Evolutionary conservation across 306 rosid species (phyloP), one percentile per base, ranked within the genome.

Genomic region (Vigna hirtella): DNA sequence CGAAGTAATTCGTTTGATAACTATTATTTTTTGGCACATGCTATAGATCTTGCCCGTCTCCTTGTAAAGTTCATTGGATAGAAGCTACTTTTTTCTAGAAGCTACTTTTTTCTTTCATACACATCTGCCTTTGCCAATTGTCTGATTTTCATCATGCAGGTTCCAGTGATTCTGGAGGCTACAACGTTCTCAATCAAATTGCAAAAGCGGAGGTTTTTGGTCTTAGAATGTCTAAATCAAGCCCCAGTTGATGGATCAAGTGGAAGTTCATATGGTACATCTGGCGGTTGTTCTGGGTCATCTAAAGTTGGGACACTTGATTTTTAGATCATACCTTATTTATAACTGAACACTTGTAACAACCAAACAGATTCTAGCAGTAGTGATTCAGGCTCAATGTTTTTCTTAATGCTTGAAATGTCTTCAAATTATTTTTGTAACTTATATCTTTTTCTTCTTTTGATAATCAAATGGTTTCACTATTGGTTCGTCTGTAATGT

Each of bases 141-240:
- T 59, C 57, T 77, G 58, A 18, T 57, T 86, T 79, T 24, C 30
- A 45, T 30, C 70, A 45, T 65, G 45, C 32, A 92, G 97, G 97
- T 92, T 81, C 92, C 93, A 17, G 80, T 88, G 81, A 90, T 90
- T 80, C 98, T 88, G 32, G 97, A 90, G 59, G 86, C 95, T 2
- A 80, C 94, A 51, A 90, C 97, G 24, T 89, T 84, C 88, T 90
- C 98, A 64, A 87, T 89, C 74, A 92, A 92, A 88, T 79, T 94
- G 83, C 92, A 86, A 77, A 94, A 82, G 85, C 75, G 93, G 73
- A 89, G 97, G 77, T 92, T 71, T 80, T 74, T 94, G 86, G 88
- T 87, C 77, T 86, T 94, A 66, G 98, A 94, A 77, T 89, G 97
- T 83, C 90, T 92, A 49, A 94, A 94, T 72, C 98, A 94, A 84